Evolutionary conservation across 1,284 basidiomycete genomes (phyloP), one percentile per base, ranked within the genome.

Genomic region (Pyrrhoderma noxium): DNA sequence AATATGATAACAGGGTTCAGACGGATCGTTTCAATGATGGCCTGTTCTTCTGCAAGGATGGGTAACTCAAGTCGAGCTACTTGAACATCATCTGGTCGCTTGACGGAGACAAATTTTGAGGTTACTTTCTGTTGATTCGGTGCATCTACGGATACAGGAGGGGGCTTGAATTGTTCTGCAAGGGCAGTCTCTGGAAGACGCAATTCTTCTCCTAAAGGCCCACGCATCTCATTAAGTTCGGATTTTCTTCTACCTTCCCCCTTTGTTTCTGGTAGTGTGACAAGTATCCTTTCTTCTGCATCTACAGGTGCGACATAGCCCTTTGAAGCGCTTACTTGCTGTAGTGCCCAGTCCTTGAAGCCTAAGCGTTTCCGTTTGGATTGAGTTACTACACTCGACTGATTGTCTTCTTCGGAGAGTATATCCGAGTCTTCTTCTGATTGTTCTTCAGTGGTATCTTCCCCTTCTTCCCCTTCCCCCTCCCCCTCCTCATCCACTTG

Each of bases 41-140:
- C 76, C 63, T 99, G 93, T 63, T 99, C 96, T 65, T 99, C 94
- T 11, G 86, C 82, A 5, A 93, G 78, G 54, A 99, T 92, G 2
- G 96, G 96, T 1, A 99, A 72, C 53, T 87, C 72, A 57, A 93
- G 70, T 39, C 96, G 74, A 1, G 85, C 74, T 52, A 87, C 88
- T 57, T 88, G 79, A 4, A 97, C 82, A 31, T 89, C 89, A 31
- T 74, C 63, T 1, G 85, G 78, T 8, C 95, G 80, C 23, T 70
- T 71, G 35, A 98, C 76, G 0, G 69, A 66, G n/a, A 93, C 74
- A 39, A 75, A 68, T 57, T 77, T 81, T 14, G 61, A 52, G 45
- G 54, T 37, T 16, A 55, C 50, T n/a, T 57, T 53, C 23, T 40
- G 39, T 13, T 45, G 56, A 52, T 46, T 49, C 16, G 51, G 36